These are phyloP conservation scores for Phytopythium mirpurense DNA, from an alignment of 352 stramenopile genomes.

Conservation along the genomic window DNA sequence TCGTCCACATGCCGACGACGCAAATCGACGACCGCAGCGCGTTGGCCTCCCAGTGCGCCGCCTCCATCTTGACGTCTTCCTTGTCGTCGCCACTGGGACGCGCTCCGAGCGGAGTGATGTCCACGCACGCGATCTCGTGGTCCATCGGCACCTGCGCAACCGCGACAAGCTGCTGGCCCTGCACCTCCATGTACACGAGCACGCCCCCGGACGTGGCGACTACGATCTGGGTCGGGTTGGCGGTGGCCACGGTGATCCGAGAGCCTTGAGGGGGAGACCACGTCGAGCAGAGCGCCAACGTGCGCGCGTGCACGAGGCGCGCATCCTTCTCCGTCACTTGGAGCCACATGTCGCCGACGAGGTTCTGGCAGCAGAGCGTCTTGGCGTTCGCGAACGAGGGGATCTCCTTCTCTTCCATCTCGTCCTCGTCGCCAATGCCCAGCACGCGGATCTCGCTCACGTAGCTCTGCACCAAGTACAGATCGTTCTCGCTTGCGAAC, in stretches of 20 bases:
- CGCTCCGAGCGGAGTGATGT: conserved; percentile 65
- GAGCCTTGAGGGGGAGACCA: conserved; percentile 66
- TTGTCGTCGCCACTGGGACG: conserved; percentile 14
- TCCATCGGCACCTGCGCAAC: conserved; percentile 77
- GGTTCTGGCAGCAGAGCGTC: conserved; percentile 93
- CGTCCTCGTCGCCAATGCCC: conserved; percentile 85
- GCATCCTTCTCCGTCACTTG: conserved; percentile 94
- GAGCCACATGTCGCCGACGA: conserved; percentile 82
- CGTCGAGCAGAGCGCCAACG: conserved; percentile 53
- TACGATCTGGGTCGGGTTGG: conserved; percentile 91
- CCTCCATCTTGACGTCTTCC: conserved; percentile 61
- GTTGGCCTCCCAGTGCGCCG: conserved; percentile 53
- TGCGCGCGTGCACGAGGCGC: conserved; percentile 79
- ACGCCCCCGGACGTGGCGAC: conserved; percentile 88
- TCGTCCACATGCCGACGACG: conserved; percentile 90
- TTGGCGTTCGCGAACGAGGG: conserved; percentile 76
- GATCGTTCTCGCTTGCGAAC: conserved; percentile 88
- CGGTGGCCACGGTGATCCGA: conserved; percentile 80
- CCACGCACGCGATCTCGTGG: conserved; percentile 94
- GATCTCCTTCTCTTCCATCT: conserved; percentile 93
- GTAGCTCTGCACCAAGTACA: conserved; percentile 96
- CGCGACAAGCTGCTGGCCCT: conserved; percentile 51
- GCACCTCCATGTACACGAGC: conserved; percentile 87
- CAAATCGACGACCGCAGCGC: conserved; percentile 55
- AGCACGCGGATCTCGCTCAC: conserved; percentile 95